Conservation (phyloP, 148 eudicot species). For the Salicornia ramosissima region DNA sequence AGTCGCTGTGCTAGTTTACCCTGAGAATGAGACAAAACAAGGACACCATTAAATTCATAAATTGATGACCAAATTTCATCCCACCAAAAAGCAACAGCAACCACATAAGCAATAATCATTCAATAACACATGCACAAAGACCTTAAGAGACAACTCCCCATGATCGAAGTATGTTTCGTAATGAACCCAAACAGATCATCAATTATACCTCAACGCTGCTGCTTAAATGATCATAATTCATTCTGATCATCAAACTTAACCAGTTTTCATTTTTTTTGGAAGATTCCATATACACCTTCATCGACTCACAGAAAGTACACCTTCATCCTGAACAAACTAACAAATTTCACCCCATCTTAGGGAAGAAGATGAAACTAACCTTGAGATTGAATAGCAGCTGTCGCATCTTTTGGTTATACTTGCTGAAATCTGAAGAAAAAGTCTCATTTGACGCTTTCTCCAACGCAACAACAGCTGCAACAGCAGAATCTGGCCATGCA, state of each 20-base stretch:
- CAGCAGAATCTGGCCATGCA: constrained; percentile 71
- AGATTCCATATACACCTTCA: background rate
- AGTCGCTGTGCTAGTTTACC: constrained; percentile 68
- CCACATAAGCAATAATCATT: background rate
- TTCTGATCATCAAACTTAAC: background rate
- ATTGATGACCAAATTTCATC: background rate
- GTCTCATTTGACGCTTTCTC: constrained; percentile 77
- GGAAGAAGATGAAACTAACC: constrained; percentile 41
- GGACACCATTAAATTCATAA: background rate
- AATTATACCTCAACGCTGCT: background rate
- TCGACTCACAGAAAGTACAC: background rate
- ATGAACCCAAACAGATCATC: background rate
- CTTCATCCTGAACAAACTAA: background rate
- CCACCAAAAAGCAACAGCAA: background rate
- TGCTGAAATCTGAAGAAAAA: constrained; percentile 59
- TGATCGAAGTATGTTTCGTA: background rate
- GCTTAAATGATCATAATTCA: background rate
- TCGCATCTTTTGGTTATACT: constrained; percentile 93
- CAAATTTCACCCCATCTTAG: background rate
- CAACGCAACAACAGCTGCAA: constrained; percentile 59
- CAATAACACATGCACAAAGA: background rate
- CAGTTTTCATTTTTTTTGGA: background rate
- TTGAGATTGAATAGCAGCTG: constrained; percentile 64
- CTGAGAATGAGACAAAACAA: constrained; percentile 34
- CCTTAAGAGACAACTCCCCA: background rate